phyloP scores from a whole-genome alignment of 2,329 filamentous ascomycete species.

The Sclerotinia minor region DNA sequence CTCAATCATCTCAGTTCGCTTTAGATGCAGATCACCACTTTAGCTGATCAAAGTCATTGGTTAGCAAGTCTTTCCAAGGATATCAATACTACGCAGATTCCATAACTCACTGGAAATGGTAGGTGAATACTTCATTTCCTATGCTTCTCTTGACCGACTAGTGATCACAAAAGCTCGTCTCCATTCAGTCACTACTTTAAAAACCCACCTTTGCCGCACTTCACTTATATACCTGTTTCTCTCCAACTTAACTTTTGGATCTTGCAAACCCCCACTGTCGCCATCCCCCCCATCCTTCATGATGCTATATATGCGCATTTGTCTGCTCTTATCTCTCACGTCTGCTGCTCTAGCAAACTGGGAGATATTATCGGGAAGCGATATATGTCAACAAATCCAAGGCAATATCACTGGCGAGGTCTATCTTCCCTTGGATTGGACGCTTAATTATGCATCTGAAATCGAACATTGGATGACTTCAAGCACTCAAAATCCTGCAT shows the following conservation, averaged over 20 bases:
- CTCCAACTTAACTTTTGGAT: background rate
- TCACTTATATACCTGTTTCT: background rate
- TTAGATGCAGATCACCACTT: background rate
- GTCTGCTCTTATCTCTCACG: conserved; percentile 4
- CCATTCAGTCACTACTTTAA: background rate
- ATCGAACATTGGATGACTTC: conserved; percentile 40
- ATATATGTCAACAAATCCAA: conserved; percentile 21
- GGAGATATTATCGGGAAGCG: background rate
- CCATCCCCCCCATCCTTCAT: background rate
- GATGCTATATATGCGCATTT: conserved; percentile 7
- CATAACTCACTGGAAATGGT: background rate
- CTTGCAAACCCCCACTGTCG: background rate
- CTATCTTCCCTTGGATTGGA: background rate
- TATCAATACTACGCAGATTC: background rate
- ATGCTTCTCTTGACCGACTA: background rate
- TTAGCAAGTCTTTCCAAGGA: conserved; percentile 3
- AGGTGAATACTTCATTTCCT: background rate
- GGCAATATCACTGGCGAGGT: conserved; percentile 13
- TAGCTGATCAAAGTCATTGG: background rate
- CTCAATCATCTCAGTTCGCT: background rate
- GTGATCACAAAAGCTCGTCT: background rate
- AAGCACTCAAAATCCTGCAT: conserved; percentile 35
- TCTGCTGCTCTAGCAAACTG: background rate
- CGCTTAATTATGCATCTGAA: conserved; percentile 23
- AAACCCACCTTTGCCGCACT: too few relatives aligned